Percentiles rank a stretch among this genome's conserved stretches.
Evolutionary conservation across 1,139 yeast genomes (phyloP).

Genomic region (Pichia sp.): DNA sequence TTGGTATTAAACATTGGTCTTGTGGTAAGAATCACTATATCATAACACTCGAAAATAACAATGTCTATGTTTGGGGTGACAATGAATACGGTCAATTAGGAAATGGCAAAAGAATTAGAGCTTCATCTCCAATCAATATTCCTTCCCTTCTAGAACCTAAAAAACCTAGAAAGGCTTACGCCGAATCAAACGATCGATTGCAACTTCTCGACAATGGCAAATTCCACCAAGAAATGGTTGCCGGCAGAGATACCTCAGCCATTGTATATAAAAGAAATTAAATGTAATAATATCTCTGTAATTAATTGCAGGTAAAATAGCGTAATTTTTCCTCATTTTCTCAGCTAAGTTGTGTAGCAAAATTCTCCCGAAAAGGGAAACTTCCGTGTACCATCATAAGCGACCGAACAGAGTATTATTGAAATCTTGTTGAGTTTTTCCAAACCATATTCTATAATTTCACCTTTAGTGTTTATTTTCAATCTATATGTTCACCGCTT

Average conservation of each 20-base stretch:
- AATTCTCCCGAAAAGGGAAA: too few relatives aligned
- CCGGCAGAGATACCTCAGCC: conserved; percentile 59
- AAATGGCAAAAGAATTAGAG: conserved; percentile 62
- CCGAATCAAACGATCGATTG: conserved; percentile 38
- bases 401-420: too few relatives aligned
- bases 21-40: conserved; percentile 63
- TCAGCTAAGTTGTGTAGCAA: too few relatives aligned
- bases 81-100: conserved; percentile 81
- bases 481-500: too few relatives aligned
- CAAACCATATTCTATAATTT: too few relatives aligned
- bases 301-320: not conserved
- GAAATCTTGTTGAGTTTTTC: too few relatives aligned
- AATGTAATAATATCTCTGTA: not conserved
- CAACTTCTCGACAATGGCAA: conserved; percentile 33
- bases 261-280: conserved; percentile 41
- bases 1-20: conserved; percentile 46
- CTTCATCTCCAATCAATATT: conserved; percentile 46
- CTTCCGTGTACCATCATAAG: too few relatives aligned
- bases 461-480: too few relatives aligned
- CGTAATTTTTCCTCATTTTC: too few relatives aligned
- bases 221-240: conserved; percentile 50
- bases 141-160: conserved; percentile 56
- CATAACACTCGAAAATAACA: conserved; percentile 53
- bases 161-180: conserved; percentile 5
- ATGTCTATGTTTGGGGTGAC: conserved; percentile 76